Conservation (phyloP, 352 stramenopile genomes). For the Globisporangium paddicum region DNA sequence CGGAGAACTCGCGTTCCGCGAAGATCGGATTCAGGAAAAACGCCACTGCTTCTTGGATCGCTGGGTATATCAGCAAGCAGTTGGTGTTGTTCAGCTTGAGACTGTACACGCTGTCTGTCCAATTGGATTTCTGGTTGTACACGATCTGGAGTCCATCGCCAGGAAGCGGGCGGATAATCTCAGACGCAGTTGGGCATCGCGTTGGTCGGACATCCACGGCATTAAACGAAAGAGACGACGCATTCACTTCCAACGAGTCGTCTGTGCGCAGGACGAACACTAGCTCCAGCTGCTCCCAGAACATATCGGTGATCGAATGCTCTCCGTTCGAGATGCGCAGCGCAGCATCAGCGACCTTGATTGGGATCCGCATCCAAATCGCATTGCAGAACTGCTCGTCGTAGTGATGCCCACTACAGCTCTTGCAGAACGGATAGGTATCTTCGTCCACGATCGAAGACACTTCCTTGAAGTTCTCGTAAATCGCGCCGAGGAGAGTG, state of each 20-base stretch:
- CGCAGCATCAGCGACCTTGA: conserved; percentile 71
- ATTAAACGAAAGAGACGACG: conserved; percentile 53
- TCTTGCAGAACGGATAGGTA: conserved; percentile 61
- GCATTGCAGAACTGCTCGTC: conserved; percentile 53
- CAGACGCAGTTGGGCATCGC: conserved; percentile 44
- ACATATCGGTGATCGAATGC: conserved; percentile 59
- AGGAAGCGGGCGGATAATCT: conserved; percentile 66
- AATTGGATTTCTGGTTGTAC: conserved; percentile 74
- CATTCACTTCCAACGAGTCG: conserved; percentile 70
- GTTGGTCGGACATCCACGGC: conserved; percentile 56
- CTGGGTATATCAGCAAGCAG: conserved; percentile 68
- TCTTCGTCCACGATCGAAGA: conserved; percentile 75
- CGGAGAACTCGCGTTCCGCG: conserved; percentile 30
- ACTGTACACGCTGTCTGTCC: conserved; percentile 68
- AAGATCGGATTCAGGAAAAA: conserved; percentile 72
- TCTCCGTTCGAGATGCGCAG: conserved; percentile 62
- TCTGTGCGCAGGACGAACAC: conserved; percentile 75
- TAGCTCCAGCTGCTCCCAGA: conserved; percentile 80
- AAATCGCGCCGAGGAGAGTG: conserved; percentile 75
- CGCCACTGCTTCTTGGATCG: conserved; percentile 47
- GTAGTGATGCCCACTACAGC: conserved; percentile 66
- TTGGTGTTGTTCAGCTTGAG: conserved; percentile 75
- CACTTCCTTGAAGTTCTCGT: conserved; percentile 85
- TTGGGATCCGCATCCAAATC: conserved; percentile 76
- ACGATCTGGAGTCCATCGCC: conserved; percentile 72